Conservation (phyloP, 805 yeast species). For the Sugiyamaella floridensis region DNA sequence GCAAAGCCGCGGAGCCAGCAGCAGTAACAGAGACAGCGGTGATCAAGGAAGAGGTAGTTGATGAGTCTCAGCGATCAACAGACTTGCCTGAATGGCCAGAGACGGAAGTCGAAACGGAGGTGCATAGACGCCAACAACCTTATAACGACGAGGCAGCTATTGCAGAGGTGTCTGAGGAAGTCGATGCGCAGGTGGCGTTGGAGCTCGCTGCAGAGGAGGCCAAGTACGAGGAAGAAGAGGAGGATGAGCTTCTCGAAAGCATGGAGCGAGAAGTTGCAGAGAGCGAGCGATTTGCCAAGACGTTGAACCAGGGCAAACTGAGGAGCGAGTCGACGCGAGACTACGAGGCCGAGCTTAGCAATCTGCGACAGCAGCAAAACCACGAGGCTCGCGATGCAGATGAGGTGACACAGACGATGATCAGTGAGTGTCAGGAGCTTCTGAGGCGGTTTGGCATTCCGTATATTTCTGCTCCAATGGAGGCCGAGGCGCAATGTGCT, state of each 20-base stretch:
- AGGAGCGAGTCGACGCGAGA: slow-evolving; percentile 6
- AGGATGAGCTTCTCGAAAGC: slow-evolving; percentile 55
- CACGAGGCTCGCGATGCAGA: slow-evolving; percentile 83
- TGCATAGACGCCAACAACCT: background rate
- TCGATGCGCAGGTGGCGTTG: slow-evolving; percentile 7
- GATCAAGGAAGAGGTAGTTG: no score
- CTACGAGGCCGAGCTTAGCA: slow-evolving; percentile 24
- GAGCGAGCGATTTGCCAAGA: slow-evolving; percentile 53
- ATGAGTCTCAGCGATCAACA: no score
- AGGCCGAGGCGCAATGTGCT: slow-evolving; percentile 98
- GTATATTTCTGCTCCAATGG: slow-evolving; percentile 93
- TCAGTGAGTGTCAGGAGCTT: slow-evolving; percentile 83
- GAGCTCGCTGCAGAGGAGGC: slow-evolving; percentile 29
- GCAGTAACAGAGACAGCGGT: no score
- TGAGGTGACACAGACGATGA: slow-evolving; percentile 80
- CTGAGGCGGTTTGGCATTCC: slow-evolving; percentile 89
- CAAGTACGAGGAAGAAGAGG: slow-evolving; percentile 54
- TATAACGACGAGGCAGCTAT: no score
- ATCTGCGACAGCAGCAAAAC: slow-evolving; percentile 52
- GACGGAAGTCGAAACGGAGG: slow-evolving; percentile 9
- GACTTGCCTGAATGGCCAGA: background rate
- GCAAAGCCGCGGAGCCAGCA: no score
- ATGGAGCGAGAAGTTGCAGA: slow-evolving; percentile 66
- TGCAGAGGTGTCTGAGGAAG: slow-evolving; percentile 5
- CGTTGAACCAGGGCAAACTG: slow-evolving; percentile 27